Conservation (phyloP, 257 asterid genomes). For the Nicotiana tomentosiformis region DNA sequence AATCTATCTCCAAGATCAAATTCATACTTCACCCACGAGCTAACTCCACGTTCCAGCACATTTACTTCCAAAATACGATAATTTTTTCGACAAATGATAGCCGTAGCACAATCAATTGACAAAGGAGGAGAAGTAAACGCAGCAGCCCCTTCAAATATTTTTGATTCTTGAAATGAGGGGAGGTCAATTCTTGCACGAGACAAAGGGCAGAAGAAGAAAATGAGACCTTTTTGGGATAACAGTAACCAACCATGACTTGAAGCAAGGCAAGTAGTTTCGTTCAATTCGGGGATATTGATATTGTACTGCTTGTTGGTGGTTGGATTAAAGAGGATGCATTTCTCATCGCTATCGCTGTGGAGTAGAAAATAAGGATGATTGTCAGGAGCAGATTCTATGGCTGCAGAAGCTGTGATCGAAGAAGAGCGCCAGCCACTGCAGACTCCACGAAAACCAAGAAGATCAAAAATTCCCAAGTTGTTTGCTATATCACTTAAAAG, state of each 20-base stretch:
- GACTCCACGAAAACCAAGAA: conserved; percentile 23
- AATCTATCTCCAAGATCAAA: not conserved
- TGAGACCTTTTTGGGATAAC: conserved; percentile 5
- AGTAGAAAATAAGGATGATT: conserved; percentile 15
- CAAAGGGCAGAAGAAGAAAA: conserved; percentile 37
- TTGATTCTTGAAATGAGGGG: conserved; percentile 17
- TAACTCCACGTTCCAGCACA: conserved; percentile 9
- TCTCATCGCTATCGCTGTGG: not conserved
- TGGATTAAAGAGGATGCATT: conserved; percentile 5
- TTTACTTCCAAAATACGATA: not conserved
- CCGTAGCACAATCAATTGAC: too few species aligned
- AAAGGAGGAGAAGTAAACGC: conserved; percentile 7
- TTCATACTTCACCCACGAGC: not conserved
- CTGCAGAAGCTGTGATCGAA: conserved; percentile 16
- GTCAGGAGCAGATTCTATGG: not conserved
- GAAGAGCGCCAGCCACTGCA: conserved; percentile 30
- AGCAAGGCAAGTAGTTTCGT: conserved; percentile 22
- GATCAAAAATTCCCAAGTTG: conserved; percentile 12
- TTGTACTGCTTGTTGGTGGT: not conserved
- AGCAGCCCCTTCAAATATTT: conserved; percentile 12
- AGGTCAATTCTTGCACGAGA: conserved; percentile 22
- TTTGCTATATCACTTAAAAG: conserved; percentile 17
- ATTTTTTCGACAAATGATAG: too few species aligned
- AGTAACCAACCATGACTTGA: conserved; percentile 31
- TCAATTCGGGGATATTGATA: conserved; percentile 23